These are phyloP conservation scores for Venturia pyrina DNA, from an alignment of 2,329 filamentous ascomycete genomes.

Conservation along the genomic window DNA sequence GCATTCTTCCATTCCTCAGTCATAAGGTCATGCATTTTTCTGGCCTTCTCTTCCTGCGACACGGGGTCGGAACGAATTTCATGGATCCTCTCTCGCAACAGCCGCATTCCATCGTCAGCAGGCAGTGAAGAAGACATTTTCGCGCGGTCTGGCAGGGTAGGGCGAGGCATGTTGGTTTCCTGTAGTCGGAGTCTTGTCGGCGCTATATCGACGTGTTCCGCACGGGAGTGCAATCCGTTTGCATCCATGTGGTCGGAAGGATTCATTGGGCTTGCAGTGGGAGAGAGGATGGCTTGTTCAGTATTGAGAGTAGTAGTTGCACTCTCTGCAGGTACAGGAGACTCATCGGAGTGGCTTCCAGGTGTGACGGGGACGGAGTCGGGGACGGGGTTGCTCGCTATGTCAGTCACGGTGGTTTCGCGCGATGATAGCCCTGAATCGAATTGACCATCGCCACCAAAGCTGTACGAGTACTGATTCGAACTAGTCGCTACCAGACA, in stretches of 20 bases:
- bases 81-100: conserved; percentile 36
- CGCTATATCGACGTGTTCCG: background rate
- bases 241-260: background rate
- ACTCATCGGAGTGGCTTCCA: conserved; percentile 15
- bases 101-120: conserved; percentile 40
- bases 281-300: background rate
- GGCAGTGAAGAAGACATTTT: conserved; percentile 26
- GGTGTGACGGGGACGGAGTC: background rate
- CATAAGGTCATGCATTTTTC: conserved; percentile 39
- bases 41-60: conserved; percentile 39
- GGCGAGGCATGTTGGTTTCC: background rate
- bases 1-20: conserved; percentile 33
- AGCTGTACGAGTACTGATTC: background rate
- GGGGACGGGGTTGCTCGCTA: too few relatives aligned
- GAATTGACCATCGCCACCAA: background rate
- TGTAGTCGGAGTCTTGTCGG: background rate
- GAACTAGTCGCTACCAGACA: background rate
- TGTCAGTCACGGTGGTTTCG: background rate
- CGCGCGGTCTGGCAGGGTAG: background rate
- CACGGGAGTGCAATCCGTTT: background rate
- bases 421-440: background rate
- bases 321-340: background rate
- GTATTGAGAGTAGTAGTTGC: background rate
- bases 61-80: conserved; percentile 33
- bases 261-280: background rate